Percentiles rank a stretch among this genome's conserved stretches.
These are phyloP conservation scores for Trichoderma harzianum DNA, from an alignment of 2,329 filamentous ascomycete genomes.

Conservation along the genomic window DNA sequence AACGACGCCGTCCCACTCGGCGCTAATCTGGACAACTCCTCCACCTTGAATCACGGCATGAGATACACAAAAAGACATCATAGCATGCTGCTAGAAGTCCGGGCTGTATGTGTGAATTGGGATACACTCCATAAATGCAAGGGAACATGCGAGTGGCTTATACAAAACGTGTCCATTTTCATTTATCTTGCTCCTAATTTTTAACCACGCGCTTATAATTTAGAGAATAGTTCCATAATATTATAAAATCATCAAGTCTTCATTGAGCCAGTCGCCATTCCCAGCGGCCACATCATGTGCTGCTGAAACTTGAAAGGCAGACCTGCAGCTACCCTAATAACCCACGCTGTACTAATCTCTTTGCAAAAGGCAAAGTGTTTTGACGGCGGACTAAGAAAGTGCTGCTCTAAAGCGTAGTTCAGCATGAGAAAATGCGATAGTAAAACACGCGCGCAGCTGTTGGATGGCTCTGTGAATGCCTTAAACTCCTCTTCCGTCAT, in stretches of 20 bases:
- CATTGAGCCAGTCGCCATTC: not conserved
- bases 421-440: not conserved
- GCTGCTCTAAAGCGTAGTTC: not conserved
- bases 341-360: not conserved
- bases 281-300: not conserved
- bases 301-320: not conserved
- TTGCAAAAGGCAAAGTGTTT: not conserved
- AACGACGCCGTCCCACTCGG: not conserved
- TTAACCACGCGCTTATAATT: no score
- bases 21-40: not conserved
- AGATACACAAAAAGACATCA: no score
- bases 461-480: slow-evolving; percentile 1
- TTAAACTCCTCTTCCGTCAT: not conserved
- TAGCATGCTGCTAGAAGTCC: not conserved
- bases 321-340: not conserved
- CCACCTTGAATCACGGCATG: not conserved
- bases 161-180: not conserved
- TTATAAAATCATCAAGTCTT: not conserved
- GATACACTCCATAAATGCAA: not conserved
- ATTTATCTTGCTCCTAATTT: not conserved
- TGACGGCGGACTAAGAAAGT: not conserved
- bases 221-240: not conserved
- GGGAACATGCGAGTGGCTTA: not conserved
- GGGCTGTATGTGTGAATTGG: not conserved
- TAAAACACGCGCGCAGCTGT: not conserved